Evolutionary conservation across 805 yeast species (phyloP).

Genomic region (Metschnikowia colocasiae): DNA sequence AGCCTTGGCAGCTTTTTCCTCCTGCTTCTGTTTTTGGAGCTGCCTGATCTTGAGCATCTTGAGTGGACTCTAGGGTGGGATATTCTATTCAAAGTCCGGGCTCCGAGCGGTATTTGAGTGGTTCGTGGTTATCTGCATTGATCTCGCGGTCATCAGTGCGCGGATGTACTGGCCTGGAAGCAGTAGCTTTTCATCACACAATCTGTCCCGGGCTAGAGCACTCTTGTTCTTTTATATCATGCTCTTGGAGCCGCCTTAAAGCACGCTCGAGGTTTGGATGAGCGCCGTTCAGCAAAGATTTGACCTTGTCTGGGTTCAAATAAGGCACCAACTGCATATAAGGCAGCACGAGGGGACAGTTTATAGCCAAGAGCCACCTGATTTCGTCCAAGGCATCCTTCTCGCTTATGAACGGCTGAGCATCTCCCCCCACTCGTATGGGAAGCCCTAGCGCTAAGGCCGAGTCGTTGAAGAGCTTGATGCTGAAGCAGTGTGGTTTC

Average conservation of each 20-base stretch:
- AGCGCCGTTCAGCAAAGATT: background rate
- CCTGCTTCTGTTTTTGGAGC: slow-evolving; percentile 22
- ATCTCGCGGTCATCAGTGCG: background rate
- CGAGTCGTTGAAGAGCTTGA: background rate
- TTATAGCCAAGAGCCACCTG: slow-evolving; percentile 16
- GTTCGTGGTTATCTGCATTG: background rate
- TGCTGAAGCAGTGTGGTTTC: background rate
- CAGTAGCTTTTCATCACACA: no score
- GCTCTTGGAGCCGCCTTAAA: background rate
- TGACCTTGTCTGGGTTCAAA: background rate
- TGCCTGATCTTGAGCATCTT: slow-evolving; percentile 22
- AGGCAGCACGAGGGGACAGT: slow-evolving; percentile 13
- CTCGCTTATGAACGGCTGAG: background rate
- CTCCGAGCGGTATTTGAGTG: background rate
- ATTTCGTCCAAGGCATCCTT: slow-evolving; percentile 4
- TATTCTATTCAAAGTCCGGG: background rate
- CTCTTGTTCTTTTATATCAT: no score
- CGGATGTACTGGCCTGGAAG: slow-evolving; percentile 5
- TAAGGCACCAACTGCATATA: slow-evolving; percentile 7
- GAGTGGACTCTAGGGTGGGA: background rate
- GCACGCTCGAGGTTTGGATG: background rate
- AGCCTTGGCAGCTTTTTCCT: slow-evolving; percentile 10
- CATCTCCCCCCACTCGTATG: no score
- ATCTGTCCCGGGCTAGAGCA: no score
- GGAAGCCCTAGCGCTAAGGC: background rate